phyloP scores from a whole-genome alignment of 2,329 filamentous ascomycete genomes.

The Spiromastix sp. region DNA sequence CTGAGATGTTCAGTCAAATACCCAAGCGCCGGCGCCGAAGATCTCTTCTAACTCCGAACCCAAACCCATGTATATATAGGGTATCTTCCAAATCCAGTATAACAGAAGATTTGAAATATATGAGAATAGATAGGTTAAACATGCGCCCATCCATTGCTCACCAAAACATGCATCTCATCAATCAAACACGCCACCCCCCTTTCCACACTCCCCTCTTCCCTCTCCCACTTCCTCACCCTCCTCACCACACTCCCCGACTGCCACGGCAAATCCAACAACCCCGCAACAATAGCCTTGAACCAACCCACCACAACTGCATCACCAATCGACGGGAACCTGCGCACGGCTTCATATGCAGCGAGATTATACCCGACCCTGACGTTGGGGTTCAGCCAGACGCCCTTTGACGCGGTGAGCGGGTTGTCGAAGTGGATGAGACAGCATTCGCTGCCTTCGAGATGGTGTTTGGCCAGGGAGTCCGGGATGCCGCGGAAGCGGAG shows the following conservation, averaged over 20 bases:
- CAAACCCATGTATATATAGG: too few relatives aligned
- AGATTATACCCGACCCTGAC: slow-evolving; percentile 29
- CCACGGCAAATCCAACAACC: slow-evolving; percentile 26
- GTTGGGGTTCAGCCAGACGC: slow-evolving; percentile 30
- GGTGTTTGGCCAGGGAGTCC: slow-evolving; percentile 45
- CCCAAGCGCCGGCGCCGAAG: too few relatives aligned
- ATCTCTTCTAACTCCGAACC: too few relatives aligned
- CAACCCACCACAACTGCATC: slow-evolving; percentile 47
- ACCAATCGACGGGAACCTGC: slow-evolving; percentile 38
- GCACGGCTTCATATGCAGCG: slow-evolving; percentile 32
- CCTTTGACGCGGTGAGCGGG: slow-evolving; percentile 18
- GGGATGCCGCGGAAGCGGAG: slow-evolving; percentile 55
- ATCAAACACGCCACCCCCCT: slow-evolving; percentile 45
- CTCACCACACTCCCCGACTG: slow-evolving; percentile 20
- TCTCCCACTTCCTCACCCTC: slow-evolving; percentile 30
- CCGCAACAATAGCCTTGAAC: slow-evolving; percentile 39
- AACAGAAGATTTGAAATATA: too few relatives aligned
- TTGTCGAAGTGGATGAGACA: slow-evolving; percentile 47
- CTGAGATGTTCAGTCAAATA: too few relatives aligned
- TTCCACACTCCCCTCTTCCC: slow-evolving; percentile 28
- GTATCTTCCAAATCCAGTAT: too few relatives aligned
- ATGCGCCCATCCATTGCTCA: slow-evolving; percentile 50
- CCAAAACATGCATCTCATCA: slow-evolving; percentile 52
- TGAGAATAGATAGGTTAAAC: slow-evolving; percentile 25
- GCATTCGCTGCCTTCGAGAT: slow-evolving; percentile 66